These are phyloP conservation scores for Chlorella variabilis DNA, from an alignment of 163 green algal species.

Conservation along the genomic window DNA sequence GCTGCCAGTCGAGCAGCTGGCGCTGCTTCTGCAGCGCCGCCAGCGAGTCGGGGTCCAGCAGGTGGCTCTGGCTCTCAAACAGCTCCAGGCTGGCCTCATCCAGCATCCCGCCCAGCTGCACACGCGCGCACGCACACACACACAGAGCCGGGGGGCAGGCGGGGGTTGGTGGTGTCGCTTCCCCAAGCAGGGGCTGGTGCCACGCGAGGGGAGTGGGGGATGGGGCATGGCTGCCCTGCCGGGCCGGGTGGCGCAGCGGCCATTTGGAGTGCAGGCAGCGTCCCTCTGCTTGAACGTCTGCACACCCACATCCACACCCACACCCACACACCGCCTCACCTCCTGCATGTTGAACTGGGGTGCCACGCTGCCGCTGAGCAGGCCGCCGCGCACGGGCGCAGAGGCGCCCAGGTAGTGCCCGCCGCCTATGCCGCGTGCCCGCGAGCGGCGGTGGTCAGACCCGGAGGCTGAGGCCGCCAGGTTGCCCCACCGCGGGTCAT, in stretches of 20 bases:
- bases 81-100: slow-evolving; percentile 48
- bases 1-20: slow-evolving; percentile 47
- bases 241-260: too few relatives aligned
- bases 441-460: neutral
- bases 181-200: too few relatives aligned
- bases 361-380: slow-evolving; percentile 23
- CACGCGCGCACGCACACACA: neutral
- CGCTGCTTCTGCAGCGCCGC: slow-evolving; percentile 39
- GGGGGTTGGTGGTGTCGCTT: too few relatives aligned
- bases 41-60: slow-evolving; percentile 42
- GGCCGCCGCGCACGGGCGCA: neutral
- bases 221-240: too few relatives aligned
- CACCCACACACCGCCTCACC: neutral
- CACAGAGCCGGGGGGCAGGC: neutral
- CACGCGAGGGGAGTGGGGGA: too few relatives aligned
- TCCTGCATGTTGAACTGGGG: slow-evolving; percentile 2
- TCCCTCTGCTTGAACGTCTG: too few relatives aligned
- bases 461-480: slow-evolving; percentile 30
- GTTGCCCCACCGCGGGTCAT: slow-evolving; percentile 32
- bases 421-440: neutral
- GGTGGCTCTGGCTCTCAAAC: slow-evolving; percentile 53
- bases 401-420: neutral
- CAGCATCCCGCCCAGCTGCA: slow-evolving; percentile 43
- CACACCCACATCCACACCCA: too few relatives aligned
- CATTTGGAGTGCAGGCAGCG: too few relatives aligned